Conservation (phyloP, 129 eudicot species). For the Flaveria sonorensis region DNA sequence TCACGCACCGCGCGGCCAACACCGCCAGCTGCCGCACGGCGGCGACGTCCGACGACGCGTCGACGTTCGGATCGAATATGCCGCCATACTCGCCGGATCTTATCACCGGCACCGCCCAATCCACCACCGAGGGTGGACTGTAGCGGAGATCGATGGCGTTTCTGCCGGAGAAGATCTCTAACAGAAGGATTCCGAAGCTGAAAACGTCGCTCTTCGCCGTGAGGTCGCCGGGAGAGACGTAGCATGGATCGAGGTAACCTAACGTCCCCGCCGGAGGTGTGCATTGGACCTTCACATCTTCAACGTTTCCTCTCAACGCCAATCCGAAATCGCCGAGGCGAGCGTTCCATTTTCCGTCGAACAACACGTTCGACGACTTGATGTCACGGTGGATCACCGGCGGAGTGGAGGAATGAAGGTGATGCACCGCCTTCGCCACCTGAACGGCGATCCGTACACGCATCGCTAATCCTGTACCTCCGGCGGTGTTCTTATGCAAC, state of each 20-base stretch:
- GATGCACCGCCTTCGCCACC: conserved; percentile 67
- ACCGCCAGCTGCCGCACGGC: conserved; percentile 56
- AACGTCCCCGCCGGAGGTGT: conserved; percentile 98
- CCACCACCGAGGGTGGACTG: conserved; percentile 90
- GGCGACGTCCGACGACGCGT: conserved; percentile 39
- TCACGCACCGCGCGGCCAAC: conserved; percentile 77
- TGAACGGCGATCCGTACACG: conserved; percentile 67
- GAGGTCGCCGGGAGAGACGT: conserved; percentile 82
- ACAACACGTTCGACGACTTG: conserved; percentile 78
- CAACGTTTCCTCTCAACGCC: conserved; percentile 87
- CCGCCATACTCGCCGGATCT: conserved; percentile 49
- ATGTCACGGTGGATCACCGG: conserved; percentile 93
- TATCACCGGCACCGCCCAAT: conserved; percentile 81
- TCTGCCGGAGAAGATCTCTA: conserved; percentile 86
- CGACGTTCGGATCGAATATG: conserved; percentile 68
- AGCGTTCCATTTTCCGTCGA: conserved; percentile 58
- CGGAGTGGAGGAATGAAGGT: conserved; percentile 59
- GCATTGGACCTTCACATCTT: conserved; percentile 60
- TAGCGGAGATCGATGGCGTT: conserved; percentile 68
- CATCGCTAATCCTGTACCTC: conserved; percentile 52
- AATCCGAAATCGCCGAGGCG: conserved; percentile 84
- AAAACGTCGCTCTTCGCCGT: conserved; percentile 80
- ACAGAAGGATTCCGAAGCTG: conserved; percentile 72
- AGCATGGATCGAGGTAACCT: conserved; percentile 90
- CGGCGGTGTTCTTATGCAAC: conserved; percentile 39